Evolutionary conservation across 2,329 filamentous ascomycete genomes (phyloP), one percentile per base, ranked within the genome.

Genomic region (Claviceps purpurea): DNA sequence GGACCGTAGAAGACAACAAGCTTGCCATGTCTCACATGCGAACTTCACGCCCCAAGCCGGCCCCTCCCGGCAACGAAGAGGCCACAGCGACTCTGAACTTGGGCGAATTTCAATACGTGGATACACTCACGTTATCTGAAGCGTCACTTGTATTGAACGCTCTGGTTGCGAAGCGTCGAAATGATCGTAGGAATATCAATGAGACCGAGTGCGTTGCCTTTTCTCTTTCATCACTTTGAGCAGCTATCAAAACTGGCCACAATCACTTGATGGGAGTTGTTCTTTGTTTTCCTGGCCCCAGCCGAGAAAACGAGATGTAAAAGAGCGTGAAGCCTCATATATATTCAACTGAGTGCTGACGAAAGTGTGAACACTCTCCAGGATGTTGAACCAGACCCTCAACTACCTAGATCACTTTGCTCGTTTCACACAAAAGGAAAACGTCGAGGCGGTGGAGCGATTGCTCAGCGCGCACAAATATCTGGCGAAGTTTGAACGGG

Each of bases 401-500:
- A 88, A 90, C 64, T 97, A 98, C 70, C 81, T 97, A 51, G 89
- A 95, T 62, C 83, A 89, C 56, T 98, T 98, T 70, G 86, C 90
- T 18, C 87, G 93, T 39, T 97, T 97, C 78, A 95, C 95, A 72
- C 84, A 90, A 62, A 89, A 91, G 67, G 88, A 95, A 68, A 93
- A 93, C 59, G 87, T 95, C 64, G 87, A 95, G 71, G 87, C 89
- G n/a, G 89, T 97, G 37, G 89, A 95, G 70, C 82, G 88, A 54
- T 74, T 96, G 60, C 77, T 96, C 57, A 86, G 86, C 59, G 79
- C 84, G 54, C 85, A 89, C 64, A 81, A 82, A 57, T 82, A 89
- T 65, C 73, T 98, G 60, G 87, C 88, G 62, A 87, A 89, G 67
- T 97, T 97, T 66, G 93, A 98, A 77, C 81, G 89, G 62, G 90